Evolutionary conservation across 371 early-diverging fungal genomes (phyloP), one percentile per base, ranked within the genome.

Genomic region (Polyrhizophydium stewartii): DNA sequence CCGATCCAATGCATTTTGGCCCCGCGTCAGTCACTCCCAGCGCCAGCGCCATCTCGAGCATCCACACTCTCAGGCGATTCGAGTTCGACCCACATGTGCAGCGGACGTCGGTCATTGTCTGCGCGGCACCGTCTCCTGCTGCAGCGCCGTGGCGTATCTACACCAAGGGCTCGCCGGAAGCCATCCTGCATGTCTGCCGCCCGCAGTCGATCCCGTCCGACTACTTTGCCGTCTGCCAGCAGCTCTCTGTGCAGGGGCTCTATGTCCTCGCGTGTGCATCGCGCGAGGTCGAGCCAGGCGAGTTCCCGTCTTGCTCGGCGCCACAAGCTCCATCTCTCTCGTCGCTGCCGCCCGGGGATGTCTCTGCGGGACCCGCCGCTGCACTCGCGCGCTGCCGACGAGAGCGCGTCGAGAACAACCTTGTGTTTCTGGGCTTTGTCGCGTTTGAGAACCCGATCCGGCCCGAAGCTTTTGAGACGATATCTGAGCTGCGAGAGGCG

Each of bases 361-460:
- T 51, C 25, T 21, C 25, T 12, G 10, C 3, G 13, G 9, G 9
- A 17, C 68, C 73, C 16, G 57, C 68, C 38, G 64, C 58, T 7
- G 70, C 66, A 9, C 69, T 75, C 2, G 64, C 50, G 3, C 52
- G 62, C 5, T 64, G 77, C 70, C 41, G 74, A 10, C 78, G 91
- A n/a, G 84, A 84, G 40, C 71, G 80, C 33, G 52, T 90, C 22
- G 94, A 94, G 63, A 57, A 60, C 7, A 84, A 76, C 9, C 62
- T 87, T 38, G 35, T 45, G 12, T 78, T 93, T 43, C 56, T 81
- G 12, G 87, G 89, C 17, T 77, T 94, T 35, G 65, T 93, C 2
- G 73, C 93, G 43, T 92, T 96, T 71, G 80, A 85, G 55, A 94
- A 95, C 71, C 70, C 83, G 64, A 72, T 93, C 22, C 94, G 93